Evolutionary conservation across 495 filamentous ascomycete species (phyloP).

Genomic region (Aspergillus leporis): DNA sequence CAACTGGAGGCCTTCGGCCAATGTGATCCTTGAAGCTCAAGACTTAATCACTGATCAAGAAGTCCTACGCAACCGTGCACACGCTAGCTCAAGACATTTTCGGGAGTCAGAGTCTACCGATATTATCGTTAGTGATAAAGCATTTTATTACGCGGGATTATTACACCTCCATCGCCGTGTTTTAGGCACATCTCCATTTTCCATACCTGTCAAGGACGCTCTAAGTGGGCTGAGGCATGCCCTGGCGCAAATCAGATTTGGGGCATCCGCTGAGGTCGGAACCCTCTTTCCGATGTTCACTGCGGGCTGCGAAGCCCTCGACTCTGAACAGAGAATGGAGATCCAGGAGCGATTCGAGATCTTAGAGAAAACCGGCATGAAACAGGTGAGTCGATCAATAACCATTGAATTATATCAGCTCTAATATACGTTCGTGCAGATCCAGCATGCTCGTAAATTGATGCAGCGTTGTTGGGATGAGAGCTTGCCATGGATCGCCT

Average conservation of each 20-base stretch:
- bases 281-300: slow-evolving; percentile 83
- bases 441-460: slow-evolving; percentile 45
- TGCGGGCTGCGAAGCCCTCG: slow-evolving; percentile 72
- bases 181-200: slow-evolving; percentile 55
- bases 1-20: slow-evolving; percentile 60
- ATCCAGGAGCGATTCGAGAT: slow-evolving; percentile 68
- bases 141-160: slow-evolving; percentile 78
- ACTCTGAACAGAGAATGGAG: slow-evolving; percentile 53
- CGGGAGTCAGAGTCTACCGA: slow-evolving; percentile 45
- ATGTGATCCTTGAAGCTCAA: slow-evolving; percentile 55
- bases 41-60: slow-evolving; percentile 55
- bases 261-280: slow-evolving; percentile 73
- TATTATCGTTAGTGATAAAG: slow-evolving; percentile 75
- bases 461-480: slow-evolving; percentile 49
- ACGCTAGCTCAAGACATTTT: slow-evolving; percentile 38
- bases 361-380: slow-evolving; percentile 76
- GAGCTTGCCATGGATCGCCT: slow-evolving; percentile 43
- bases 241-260: slow-evolving; percentile 61
- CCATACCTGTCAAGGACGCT: slow-evolving; percentile 60
- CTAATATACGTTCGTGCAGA: slow-evolving; percentile 22
- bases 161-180: slow-evolving; percentile 77
- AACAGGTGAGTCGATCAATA: slow-evolving; percentile 51
- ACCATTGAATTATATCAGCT: background rate
- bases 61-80: slow-evolving; percentile 29
- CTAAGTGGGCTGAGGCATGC: slow-evolving; percentile 63